phyloP scores from a whole-genome alignment of 1,284 basidiomycete genomes.

The Moesziomyces sp. region DNA sequence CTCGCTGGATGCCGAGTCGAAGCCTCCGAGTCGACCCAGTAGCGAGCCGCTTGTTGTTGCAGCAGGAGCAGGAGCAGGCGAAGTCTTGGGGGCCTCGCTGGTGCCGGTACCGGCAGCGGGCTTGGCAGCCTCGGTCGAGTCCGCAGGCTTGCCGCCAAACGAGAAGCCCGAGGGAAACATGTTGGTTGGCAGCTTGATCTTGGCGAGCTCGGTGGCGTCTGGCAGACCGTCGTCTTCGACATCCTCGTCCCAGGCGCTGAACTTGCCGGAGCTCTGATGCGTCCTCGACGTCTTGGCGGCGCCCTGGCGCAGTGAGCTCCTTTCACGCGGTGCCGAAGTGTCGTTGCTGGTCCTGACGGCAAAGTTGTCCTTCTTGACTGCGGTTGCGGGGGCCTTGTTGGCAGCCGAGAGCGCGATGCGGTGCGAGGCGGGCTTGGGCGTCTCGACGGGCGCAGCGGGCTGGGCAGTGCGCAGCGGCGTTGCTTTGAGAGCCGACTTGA shows the following conservation, averaged over 20 bases:
- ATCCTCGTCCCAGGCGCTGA: slow-evolving; percentile 61
- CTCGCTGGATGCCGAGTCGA: slow-evolving; percentile 39
- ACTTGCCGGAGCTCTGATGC: slow-evolving; percentile 63
- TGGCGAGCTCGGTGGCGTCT: slow-evolving; percentile 58
- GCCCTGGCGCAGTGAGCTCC: slow-evolving; percentile 61
- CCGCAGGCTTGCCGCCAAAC: slow-evolving; percentile 36
- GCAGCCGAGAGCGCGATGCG: slow-evolving; percentile 37
- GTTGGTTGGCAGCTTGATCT: slow-evolving; percentile 63
- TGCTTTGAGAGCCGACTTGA: slow-evolving; percentile 47
- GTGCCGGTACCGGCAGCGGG: background rate
- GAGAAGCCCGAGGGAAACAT: slow-evolving; percentile 62
- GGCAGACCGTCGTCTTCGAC: slow-evolving; percentile 63
- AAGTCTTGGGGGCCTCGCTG: background rate
- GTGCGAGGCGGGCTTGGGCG: slow-evolving; percentile 42
- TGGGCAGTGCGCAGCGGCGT: slow-evolving; percentile 29
- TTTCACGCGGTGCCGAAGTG: slow-evolving; percentile 39
- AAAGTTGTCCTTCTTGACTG: slow-evolving; percentile 53
- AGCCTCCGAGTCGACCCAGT: slow-evolving; percentile 50
- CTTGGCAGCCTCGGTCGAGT: slow-evolving; percentile 7
- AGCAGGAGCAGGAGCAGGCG: slow-evolving; percentile 2
- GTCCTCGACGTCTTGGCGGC: slow-evolving; percentile 55
- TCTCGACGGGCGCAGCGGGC: slow-evolving; percentile 15
- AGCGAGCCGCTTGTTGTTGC: slow-evolving; percentile 24
- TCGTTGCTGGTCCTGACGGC: slow-evolving; percentile 42
- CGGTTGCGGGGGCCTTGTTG: slow-evolving; percentile 25